Base-by-base conservation (phyloP, 495 filamentous ascomycete genomes). In the Penicillium tannophilum region DNA sequence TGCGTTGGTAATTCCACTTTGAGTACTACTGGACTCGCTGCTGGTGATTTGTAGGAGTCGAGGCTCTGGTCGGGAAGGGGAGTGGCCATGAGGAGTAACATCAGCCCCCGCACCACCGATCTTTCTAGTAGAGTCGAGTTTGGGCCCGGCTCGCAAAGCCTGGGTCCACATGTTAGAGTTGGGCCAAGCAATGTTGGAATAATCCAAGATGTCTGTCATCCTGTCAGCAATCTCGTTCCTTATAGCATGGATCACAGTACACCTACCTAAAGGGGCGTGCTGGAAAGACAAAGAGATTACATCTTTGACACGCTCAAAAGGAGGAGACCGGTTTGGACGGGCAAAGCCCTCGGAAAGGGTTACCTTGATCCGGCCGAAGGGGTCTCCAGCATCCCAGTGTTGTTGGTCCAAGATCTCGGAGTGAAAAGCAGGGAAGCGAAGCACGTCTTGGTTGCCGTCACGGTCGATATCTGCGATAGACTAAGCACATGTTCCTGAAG, bases 201-300 rank as follows among this genome's bases (percentile, higher is more conserved):
- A 80, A 66, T 93, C 90, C n/a, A 94, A 78, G 11, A 92, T 78
- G 42, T 89, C 90, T 87, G 59, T 66, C 4, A 35, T 35, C n/a
- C 31, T 41, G 51, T 73, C n/a, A 65, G 59, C 28, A 19, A 53
- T 6, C n/a, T 30, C 2, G 36, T n/a, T 24, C 3, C 17, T 51
- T 51, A 19, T 0, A 26, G 23, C 45, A 30, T 36, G 16, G 9
- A 30, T 30, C 3, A 8, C 11, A 4, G 14, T 9, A 6, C 50
- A 55, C 79, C 69, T 74, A 93, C 91, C 80, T 26, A 90, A 72
- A 6, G 92, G 92, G 47, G 89, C 91, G 81, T 93, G 90, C 66
- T 94, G 90, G 63, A 95, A 96, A 7, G 91, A 87, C 68, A 96
- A 92, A 6, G 81, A 82, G 47, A 93, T 84, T 23, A 91, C 67